phyloP scores from a whole-genome alignment of 495 filamentous ascomycete species.

The Thozetella sp. region DNA sequence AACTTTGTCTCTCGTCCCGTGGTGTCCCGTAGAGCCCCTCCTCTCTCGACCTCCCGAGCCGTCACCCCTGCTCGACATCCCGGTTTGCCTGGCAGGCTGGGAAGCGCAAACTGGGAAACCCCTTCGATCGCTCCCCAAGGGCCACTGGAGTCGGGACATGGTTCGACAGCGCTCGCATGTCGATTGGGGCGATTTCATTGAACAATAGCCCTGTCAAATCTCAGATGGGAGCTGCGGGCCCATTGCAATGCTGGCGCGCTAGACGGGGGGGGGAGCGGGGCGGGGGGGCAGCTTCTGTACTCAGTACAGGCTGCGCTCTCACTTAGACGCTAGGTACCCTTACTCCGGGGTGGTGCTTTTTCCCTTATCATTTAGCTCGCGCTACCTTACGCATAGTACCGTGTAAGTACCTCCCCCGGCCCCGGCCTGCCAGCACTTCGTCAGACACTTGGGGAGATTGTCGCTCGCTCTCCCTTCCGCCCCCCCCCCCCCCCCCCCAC shows the following conservation, averaged over 20 bases:
- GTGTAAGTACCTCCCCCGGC: too few species aligned
- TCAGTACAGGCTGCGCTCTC: not conserved
- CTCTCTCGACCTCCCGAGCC: too few species aligned
- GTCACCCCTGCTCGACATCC: too few species aligned
- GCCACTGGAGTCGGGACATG: not conserved
- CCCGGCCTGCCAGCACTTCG: not conserved
- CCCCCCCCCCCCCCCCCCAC: conserved; percentile 1
- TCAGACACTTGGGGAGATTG: not conserved
- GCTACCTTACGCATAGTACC: too few species aligned
- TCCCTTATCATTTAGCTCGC: too few species aligned
- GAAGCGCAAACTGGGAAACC: not conserved
- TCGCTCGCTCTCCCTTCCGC: not conserved
- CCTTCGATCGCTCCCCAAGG: not conserved
- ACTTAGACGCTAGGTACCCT: too few species aligned
- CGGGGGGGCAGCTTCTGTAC: too few species aligned
- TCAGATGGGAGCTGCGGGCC: not conserved
- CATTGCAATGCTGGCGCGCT: conserved; percentile 2
- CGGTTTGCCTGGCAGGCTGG: too few species aligned
- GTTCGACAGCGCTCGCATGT: not conserved
- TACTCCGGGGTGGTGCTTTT: too few species aligned
- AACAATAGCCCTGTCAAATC: not conserved
- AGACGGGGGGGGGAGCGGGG: too few species aligned
- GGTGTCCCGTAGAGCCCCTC: too few species aligned
- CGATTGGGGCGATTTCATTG: not conserved
- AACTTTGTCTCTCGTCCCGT: too few species aligned